These are phyloP conservation scores for Eragrostis curvula DNA, from an alignment of 176 grass and related monocot genomes.

Conservation along the genomic window DNA sequence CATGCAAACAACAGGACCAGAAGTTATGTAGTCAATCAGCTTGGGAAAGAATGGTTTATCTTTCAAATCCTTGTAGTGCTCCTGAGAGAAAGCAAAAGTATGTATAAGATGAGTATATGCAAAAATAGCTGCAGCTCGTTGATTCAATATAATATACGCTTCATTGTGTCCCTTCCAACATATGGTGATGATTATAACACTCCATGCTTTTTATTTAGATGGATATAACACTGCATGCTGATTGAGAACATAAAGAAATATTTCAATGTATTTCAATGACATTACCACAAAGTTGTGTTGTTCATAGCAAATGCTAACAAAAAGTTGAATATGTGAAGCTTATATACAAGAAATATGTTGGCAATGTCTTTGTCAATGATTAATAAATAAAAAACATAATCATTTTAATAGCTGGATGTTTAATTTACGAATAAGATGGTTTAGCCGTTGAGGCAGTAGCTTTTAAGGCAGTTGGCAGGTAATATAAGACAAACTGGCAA, in stretches of 20 bases:
- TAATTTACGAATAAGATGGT: not conserved
- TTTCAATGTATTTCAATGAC: not conserved
- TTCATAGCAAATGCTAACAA: not conserved
- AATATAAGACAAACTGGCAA: no score
- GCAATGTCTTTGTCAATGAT: not conserved
- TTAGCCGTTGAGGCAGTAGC: no score
- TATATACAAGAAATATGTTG: not conserved
- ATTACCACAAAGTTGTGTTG: not conserved
- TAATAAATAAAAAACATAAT: not conserved
- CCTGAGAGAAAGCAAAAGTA: slow-evolving; percentile 53
- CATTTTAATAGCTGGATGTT: not conserved
- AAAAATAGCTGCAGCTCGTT: not conserved
- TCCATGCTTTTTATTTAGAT: not conserved
- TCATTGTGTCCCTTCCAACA: not conserved
- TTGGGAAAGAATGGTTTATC: slow-evolving; percentile 83
- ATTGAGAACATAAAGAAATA: not conserved
- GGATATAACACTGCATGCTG: not conserved
- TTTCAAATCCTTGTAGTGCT: slow-evolving; percentile 96
- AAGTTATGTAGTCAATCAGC: slow-evolving; percentile 87
- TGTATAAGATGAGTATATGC: not conserved
- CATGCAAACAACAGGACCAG: slow-evolving; percentile 98
- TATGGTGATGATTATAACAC: not conserved
- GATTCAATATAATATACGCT: slow-evolving; percentile 5
- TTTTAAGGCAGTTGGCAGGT: not conserved
- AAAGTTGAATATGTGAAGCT: not conserved